A percentile compares a stretch with the other conserved stretches of the same genome.
These are phyloP conservation scores for Sanghuangporus sanghuang DNA, from an alignment of 1,284 basidiomycete genomes.

Conservation along the genomic window DNA sequence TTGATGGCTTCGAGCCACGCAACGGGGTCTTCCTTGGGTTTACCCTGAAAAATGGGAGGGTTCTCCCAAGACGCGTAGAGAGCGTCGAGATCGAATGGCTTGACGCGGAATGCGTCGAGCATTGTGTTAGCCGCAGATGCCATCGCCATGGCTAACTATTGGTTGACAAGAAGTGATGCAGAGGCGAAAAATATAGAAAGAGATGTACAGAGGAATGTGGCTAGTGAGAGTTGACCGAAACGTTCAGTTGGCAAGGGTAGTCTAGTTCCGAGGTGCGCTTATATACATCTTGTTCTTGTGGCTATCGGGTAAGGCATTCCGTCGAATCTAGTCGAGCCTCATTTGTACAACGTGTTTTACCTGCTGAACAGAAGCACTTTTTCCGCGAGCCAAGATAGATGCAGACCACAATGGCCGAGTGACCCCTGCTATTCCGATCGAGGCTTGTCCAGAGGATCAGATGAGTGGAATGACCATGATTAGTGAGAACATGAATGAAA, in stretches of 20 bases:
- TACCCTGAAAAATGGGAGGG: constrained; percentile 59
- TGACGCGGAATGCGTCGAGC: constrained; percentile 70
- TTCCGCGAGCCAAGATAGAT: not conserved
- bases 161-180: not conserved
- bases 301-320: not conserved
- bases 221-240: not conserved
- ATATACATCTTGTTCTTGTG: not conserved
- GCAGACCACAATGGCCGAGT: not conserved
- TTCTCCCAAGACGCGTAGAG: constrained; percentile 56
- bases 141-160: not conserved
- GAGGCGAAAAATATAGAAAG: not conserved
- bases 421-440: not conserved
- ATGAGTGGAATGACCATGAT: not conserved
- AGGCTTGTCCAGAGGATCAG: not conserved
- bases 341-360: constrained; percentile 1
- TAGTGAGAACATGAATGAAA: not conserved
- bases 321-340: not conserved
- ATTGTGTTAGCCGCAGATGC: constrained; percentile 29
- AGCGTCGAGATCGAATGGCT: constrained; percentile 65
- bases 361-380: not conserved
- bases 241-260: not conserved
- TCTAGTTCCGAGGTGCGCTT: not conserved
- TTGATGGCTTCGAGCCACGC: constrained; percentile 67
- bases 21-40: constrained; percentile 57
- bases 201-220: not conserved